These are phyloP conservation scores for Thinopyrum elongatum DNA, from an alignment of 176 grass and related monocot species.

Conservation along the genomic window DNA sequence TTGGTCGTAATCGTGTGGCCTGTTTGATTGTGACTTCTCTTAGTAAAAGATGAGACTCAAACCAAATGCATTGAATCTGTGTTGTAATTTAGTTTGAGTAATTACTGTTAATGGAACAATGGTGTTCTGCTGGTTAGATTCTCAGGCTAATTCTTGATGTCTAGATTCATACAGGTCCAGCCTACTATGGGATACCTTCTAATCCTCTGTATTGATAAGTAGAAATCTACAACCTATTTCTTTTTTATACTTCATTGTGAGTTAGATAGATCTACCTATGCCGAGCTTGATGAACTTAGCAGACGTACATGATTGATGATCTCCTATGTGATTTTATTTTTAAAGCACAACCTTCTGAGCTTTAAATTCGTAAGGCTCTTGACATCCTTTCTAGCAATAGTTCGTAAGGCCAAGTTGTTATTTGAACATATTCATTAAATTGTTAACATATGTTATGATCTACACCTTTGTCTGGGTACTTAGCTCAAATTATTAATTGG, in stretches of 20 bases:
- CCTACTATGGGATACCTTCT: neutral
- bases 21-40: neutral
- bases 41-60: neutral
- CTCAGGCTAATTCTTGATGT: neutral
- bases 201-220: neutral
- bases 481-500: neutral
- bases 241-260: neutral
- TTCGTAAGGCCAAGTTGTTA: neutral
- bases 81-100: slow-evolving; percentile 14
- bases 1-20: neutral
- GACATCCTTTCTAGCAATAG: slow-evolving; percentile 1
- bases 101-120: neutral
- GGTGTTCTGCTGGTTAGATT: neutral
- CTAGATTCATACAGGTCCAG: neutral
- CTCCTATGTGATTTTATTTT: neutral
- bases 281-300: slow-evolving; percentile 4
- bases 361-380: neutral
- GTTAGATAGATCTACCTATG: neutral
- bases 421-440: neutral
- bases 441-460: neutral
- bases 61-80: slow-evolving; percentile 7
- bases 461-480: neutral
- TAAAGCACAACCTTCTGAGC: neutral
- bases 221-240: neutral
- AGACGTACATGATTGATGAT: neutral